Conservation (phyloP, 1,284 basidiomycete species). For the Agroathelia rolfsii region DNA sequence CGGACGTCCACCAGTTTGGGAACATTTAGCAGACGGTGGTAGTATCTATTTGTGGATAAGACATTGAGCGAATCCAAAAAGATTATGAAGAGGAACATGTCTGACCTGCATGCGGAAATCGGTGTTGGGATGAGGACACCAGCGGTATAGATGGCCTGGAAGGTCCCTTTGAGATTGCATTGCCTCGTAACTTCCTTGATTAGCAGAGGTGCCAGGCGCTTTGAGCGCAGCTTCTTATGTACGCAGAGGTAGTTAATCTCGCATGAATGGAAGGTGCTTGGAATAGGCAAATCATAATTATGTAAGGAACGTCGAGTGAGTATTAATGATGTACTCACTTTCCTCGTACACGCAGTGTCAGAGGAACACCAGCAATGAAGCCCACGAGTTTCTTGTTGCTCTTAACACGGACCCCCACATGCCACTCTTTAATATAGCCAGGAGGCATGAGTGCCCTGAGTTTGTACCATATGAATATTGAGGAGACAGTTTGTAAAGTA, state of each 20-base stretch:
- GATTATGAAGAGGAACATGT: not conserved
- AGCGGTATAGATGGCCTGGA: constrained; percentile 97
- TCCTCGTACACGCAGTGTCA: constrained; percentile 69
- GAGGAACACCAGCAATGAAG: constrained; percentile 94
- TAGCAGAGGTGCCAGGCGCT: constrained; percentile 90
- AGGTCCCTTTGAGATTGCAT: constrained; percentile 82
- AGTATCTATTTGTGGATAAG: constrained; percentile 53
- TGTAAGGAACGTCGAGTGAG: too few relatives aligned
- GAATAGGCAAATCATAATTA: too few relatives aligned
- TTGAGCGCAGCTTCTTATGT: constrained; percentile 95
- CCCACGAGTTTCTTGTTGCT: constrained; percentile 92
- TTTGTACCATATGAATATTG: constrained; percentile 5
- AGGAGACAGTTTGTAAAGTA: constrained; percentile 2
- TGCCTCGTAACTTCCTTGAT: constrained; percentile 98
- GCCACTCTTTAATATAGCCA: constrained; percentile 91
- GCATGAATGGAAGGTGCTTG: constrained; percentile 60
- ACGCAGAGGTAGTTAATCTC: constrained; percentile 99
- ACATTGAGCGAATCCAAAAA: constrained; percentile 6
- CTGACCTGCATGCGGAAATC: constrained; percentile 70
- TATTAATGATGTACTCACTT: constrained; percentile 42
- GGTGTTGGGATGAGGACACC: constrained; percentile 89
- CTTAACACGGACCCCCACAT: constrained; percentile 87
- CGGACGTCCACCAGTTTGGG: constrained; percentile 87
- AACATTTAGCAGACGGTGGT: constrained; percentile 89
- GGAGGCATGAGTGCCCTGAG: constrained; percentile 89